Conservation (phyloP, 179 eudicot genomes). For the Carnegiea gigantea region DNA sequence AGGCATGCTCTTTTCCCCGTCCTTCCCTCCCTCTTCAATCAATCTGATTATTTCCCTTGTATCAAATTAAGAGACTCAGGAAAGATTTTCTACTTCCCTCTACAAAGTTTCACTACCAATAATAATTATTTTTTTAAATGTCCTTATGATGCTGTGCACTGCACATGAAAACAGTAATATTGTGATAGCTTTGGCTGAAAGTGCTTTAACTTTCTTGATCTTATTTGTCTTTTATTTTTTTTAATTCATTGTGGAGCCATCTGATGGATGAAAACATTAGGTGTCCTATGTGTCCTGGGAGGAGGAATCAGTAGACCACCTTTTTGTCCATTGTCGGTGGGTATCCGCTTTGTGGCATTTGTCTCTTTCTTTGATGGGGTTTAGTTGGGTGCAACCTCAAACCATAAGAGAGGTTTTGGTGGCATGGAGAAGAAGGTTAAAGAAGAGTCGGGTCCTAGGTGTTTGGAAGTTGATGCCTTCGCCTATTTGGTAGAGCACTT, state of each 20-base stretch:
- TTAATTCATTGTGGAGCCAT: not conserved
- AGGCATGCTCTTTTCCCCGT: constrained; percentile 44
- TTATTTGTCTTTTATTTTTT: not conserved
- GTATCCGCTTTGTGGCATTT: too few species aligned
- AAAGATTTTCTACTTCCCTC: not conserved
- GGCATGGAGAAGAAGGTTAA: too few species aligned
- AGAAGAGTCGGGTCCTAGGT: too few species aligned
- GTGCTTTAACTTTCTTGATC: not conserved
- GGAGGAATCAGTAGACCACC: too few species aligned
- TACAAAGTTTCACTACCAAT: not conserved
- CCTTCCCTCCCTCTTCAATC: not conserved
- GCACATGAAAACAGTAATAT: not conserved
- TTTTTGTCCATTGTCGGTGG: too few species aligned
- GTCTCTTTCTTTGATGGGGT: too few species aligned
- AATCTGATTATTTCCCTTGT: not conserved
- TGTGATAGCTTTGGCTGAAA: not conserved
- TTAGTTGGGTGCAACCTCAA: too few species aligned
- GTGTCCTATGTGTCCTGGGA: too few species aligned
- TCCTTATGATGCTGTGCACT: not conserved
- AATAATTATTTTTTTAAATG: not conserved
- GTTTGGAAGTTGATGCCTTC: too few species aligned
- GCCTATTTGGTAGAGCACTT: too few species aligned
- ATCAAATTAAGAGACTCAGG: constrained; percentile 1
- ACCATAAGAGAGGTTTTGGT: too few species aligned
- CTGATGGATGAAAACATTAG: not conserved